These are phyloP conservation scores for Volvariella surrecta DNA, from an alignment of 1,284 basidiomycete genomes.

Conservation along the genomic window DNA sequence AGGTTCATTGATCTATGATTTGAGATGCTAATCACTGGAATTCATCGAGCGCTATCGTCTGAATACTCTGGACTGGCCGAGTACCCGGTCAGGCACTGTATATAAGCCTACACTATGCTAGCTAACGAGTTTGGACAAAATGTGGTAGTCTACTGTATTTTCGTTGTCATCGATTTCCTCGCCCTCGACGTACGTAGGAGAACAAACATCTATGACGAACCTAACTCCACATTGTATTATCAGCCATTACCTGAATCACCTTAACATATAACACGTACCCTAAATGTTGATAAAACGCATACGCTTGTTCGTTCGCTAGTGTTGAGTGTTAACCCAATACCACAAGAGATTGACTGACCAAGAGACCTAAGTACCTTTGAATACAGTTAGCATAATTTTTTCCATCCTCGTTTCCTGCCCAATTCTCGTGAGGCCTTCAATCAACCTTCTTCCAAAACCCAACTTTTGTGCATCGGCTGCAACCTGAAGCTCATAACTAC, in stretches of 20 bases:
- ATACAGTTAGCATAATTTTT: slow-evolving; percentile 64
- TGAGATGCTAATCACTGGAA: no score
- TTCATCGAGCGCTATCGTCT: no score
- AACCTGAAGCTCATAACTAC: slow-evolving; percentile 71
- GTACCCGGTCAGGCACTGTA: no score
- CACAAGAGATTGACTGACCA: background rate
- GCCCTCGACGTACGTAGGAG: slow-evolving; percentile 34
- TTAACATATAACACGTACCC: slow-evolving; percentile 32
- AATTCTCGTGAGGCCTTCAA: slow-evolving; percentile 40
- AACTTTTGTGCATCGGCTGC: slow-evolving; percentile 28
- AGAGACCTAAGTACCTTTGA: slow-evolving; percentile 40
- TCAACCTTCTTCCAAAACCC: slow-evolving; percentile 50
- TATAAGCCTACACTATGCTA: background rate
- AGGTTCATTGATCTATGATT: no score
- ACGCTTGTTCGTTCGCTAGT: slow-evolving; percentile 50
- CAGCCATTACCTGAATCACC: background rate
- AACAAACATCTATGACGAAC: slow-evolving; percentile 43
- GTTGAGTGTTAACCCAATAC: no score
- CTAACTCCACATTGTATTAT: slow-evolving; percentile 24
- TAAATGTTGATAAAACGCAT: slow-evolving; percentile 44
- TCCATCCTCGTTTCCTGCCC: slow-evolving; percentile 48
- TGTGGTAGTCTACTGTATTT: slow-evolving; percentile 6
- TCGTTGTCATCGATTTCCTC: slow-evolving; percentile 46
- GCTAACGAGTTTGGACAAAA: background rate
- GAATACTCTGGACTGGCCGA: no score